Base-by-base conservation (phyloP, 139 green algal species). In the Chlamydomonas applanata region DNA sequence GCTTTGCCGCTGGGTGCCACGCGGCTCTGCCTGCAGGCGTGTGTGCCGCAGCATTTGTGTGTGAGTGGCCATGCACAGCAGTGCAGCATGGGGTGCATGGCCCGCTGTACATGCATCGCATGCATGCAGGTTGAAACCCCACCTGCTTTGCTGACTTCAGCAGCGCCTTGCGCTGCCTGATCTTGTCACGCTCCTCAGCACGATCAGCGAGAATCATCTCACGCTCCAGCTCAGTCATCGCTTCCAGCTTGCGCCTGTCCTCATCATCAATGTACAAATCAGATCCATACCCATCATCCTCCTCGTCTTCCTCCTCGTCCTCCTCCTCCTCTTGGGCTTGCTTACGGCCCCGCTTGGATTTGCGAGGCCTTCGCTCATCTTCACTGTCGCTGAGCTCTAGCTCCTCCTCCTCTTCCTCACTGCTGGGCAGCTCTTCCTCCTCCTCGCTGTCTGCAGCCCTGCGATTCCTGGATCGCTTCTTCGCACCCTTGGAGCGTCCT, bases 191-290 rank as follows among this genome's bases (percentile, higher is more conserved):
- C 73, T 73, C 24, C 60, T 87, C 81, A 16, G 75, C 75, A 35
- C 87, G 83, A 11, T 91, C 87, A 0, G 74, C 66, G 1, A 92
- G 73, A 33, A 91, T 88, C 81, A 89, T 89, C 73, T 92, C 87
- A 40, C 87, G 78, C 30, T 92, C 79, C 19, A 91, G 65, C 81
- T 91, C 85, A 33, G 79, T 87, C 85, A 92, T 88, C 22, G 78
- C 71, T 61, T 74, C 67, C 3, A 92, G 79, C 71, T 74, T 76
- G 30, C 45, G 29, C 4, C 85, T 64, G 60, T 92, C 87, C 56
- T 86, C 87, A 17, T 89, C 85, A 61, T 89, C 85, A 24, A 84
- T 82, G 71, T 80, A 90, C 22, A 92, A 68, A n/a, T 87, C 82
- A 16, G 75, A 75, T 24, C 71, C 73, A 32, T 82, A 78, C 22